phyloP scores from a whole-genome alignment of 2,329 filamentous ascomycete genomes.

The Akanthomyces dipterigenus region DNA sequence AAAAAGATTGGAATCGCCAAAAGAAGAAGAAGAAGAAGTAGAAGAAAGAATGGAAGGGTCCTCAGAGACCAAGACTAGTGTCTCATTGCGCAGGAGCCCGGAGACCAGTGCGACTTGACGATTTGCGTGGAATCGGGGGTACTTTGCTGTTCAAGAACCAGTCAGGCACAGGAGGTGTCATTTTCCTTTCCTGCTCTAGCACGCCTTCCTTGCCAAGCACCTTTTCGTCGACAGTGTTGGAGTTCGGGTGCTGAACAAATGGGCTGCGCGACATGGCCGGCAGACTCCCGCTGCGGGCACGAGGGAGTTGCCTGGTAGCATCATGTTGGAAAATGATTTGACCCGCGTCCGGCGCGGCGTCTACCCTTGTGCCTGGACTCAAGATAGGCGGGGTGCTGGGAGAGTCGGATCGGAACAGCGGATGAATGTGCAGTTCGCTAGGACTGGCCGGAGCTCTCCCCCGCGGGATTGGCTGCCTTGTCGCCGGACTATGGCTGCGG shows the following conservation, averaged over 20 bases:
- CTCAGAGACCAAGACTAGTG: background rate
- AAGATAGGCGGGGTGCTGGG: conserved; percentile 58
- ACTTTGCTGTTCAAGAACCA: conserved; percentile 10
- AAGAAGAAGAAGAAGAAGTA: background rate
- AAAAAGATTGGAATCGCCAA: background rate
- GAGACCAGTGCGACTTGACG: background rate
- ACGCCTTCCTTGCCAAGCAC: background rate
- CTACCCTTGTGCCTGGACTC: conserved; percentile 64
- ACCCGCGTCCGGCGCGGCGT: conserved; percentile 62
- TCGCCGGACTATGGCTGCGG: conserved; percentile 44
- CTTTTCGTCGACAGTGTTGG: background rate
- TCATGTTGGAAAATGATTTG: conserved; percentile 51
- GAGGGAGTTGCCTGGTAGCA: conserved; percentile 43
- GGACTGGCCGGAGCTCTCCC: conserved; percentile 27
- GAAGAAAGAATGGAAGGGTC: background rate
- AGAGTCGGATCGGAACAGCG: conserved; percentile 68
- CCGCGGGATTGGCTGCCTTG: conserved; percentile 10
- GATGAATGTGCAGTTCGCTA: conserved; percentile 67
- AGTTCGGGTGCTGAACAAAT: background rate
- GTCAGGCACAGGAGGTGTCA: conserved; percentile 12
- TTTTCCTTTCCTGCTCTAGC: conserved; percentile 8
- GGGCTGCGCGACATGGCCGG: conserved; percentile 23
- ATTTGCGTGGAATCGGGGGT: conserved; percentile 4
- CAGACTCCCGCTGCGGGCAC: conserved; percentile 51
- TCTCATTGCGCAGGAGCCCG: background rate